These are phyloP conservation scores for Pluteus cervinus DNA, from an alignment of 768 basidiomycete species.

Conservation along the genomic window DNA sequence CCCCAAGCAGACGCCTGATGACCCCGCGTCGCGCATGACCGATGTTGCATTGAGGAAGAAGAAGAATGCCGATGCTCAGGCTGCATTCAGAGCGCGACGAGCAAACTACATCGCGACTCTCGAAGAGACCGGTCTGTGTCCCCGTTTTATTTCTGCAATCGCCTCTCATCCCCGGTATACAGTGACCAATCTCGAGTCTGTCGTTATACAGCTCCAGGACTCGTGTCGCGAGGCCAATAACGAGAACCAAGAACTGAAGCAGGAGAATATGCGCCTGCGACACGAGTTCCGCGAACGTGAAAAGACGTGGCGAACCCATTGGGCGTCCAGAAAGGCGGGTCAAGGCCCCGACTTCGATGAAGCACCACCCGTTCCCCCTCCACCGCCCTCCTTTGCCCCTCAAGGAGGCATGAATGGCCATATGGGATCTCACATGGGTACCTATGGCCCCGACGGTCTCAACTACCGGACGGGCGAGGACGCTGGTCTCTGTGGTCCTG, in stretches of 20 bases:
- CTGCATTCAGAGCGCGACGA: constrained; percentile 74
- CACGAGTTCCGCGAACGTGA: constrained; percentile 68
- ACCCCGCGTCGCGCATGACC: constrained; percentile 39
- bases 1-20: constrained; percentile 29
- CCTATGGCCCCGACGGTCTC: constrained; percentile 31
- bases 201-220: constrained; percentile 79
- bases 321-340: constrained; percentile 55
- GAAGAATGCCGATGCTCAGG: constrained; percentile 88
- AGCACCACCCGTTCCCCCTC: constrained; percentile 41
- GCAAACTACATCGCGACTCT: constrained; percentile 86
- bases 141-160: constrained; percentile 1
- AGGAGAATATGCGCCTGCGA: constrained; percentile 59
- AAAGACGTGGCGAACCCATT: constrained; percentile 66
- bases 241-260: constrained; percentile 55
- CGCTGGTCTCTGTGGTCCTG: constrained; percentile 32
- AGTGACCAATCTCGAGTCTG: constrained; percentile 80
- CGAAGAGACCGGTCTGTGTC: constrained; percentile 63
- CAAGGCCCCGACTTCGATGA: constrained; percentile 48
- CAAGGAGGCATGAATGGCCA: constrained; percentile 26
- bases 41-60: constrained; percentile 75
- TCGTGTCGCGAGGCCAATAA: constrained; percentile 64
- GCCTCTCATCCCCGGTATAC: constrained; percentile 14
- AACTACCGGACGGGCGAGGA: constrained; percentile 47
- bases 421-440: constrained; percentile 24
- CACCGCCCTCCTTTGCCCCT: constrained; percentile 27